These are phyloP conservation scores for Ophiostoma triangulosporum DNA, from an alignment of 2,329 filamentous ascomycete genomes.

Conservation along the genomic window DNA sequence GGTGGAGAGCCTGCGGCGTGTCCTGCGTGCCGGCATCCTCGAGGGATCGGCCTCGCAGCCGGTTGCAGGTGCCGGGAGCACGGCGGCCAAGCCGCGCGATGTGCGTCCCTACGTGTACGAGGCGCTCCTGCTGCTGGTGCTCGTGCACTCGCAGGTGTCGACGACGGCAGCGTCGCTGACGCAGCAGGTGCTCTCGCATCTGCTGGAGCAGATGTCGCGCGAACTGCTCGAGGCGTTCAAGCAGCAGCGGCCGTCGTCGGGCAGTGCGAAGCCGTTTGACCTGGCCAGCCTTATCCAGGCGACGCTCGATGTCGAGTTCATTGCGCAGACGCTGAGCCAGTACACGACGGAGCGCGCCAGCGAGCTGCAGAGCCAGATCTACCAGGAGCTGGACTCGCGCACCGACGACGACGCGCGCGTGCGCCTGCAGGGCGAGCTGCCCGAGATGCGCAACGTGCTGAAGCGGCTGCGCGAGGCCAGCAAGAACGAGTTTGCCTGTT, in stretches of 20 bases:
- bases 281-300: conserved; percentile 87
- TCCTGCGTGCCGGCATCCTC: conserved; percentile 60
- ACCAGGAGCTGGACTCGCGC: conserved; percentile 69
- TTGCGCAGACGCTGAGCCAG: conserved; percentile 80
- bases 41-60: conserved; percentile 25
- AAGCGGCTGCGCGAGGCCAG: conserved; percentile 74
- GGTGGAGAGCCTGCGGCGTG: conserved; percentile 51
- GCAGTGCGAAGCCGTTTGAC: conserved; percentile 36
- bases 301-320: conserved; percentile 91
- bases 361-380: conserved; percentile 77
- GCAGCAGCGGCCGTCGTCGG: conserved; percentile 27
- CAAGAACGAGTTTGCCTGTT: conserved; percentile 78
- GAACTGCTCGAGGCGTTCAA: conserved; percentile 74
- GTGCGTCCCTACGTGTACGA: conserved; percentile 85
- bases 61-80: conserved; percentile 32
- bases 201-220: conserved; percentile 68
- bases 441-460: conserved; percentile 75
- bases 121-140: conserved; percentile 68
- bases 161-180: conserved; percentile 68
- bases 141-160: conserved; percentile 81
- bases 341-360: conserved; percentile 77
- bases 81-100: conserved; percentile 46
- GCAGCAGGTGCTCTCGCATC: conserved; percentile 66
- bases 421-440: conserved; percentile 70
- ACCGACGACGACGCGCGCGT: conserved; percentile 79